Evolutionary conservation across 2,329 filamentous ascomycete species (phyloP).

Genomic region (Neonectria coccinea): DNA sequence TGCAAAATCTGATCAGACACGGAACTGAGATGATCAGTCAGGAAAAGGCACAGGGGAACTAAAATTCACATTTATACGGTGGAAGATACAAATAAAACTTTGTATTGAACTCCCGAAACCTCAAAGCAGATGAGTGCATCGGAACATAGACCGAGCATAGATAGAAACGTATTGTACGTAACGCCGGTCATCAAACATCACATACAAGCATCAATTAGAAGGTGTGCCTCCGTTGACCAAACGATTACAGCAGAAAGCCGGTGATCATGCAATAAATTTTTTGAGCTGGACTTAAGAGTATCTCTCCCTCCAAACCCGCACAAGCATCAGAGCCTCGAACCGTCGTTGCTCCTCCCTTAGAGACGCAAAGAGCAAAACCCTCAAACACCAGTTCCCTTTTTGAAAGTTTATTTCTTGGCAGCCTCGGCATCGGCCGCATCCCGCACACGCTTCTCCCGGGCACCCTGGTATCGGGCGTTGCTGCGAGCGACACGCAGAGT

Average conservation of each 20-base stretch:
- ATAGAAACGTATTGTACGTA: background rate
- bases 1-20: constrained; percentile 62
- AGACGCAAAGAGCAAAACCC: constrained; percentile 58
- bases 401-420: constrained; percentile 82
- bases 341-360: constrained; percentile 53
- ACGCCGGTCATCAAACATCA: constrained; percentile 14
- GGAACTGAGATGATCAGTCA: constrained; percentile 60
- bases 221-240: constrained; percentile 47
- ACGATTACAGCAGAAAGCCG: constrained; percentile 50
- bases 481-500: constrained; percentile 86
- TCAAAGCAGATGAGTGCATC: background rate
- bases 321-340: constrained; percentile 53
- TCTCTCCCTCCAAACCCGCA: constrained; percentile 52
- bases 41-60: constrained; percentile 36
- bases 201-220: constrained; percentile 33
- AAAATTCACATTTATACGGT: background rate
- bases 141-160: constrained; percentile 5
- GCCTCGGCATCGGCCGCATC: constrained; percentile 86
- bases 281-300: constrained; percentile 58
- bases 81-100: background rate
- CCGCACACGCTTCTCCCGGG: constrained; percentile 92
- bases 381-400: constrained; percentile 57
- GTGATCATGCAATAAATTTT: constrained; percentile 58
- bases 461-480: constrained; percentile 84
- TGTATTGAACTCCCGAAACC: background rate